These are phyloP conservation scores for Melampsora americana DNA, from an alignment of 1,284 basidiomycete genomes.

Conservation along the genomic window DNA sequence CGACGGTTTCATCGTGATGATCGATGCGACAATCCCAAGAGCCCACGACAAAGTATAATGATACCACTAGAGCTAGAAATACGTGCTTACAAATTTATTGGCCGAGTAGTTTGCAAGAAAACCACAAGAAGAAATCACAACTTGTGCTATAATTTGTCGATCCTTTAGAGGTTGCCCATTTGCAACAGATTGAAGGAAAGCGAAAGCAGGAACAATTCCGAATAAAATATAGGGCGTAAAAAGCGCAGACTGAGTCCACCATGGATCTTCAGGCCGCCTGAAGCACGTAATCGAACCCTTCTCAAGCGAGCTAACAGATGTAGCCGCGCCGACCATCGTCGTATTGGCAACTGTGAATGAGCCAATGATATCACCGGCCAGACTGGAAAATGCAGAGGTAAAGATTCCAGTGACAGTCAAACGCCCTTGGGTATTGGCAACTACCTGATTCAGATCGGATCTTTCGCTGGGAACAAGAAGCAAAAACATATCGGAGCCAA, in stretches of 20 bases:
- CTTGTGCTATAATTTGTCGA: constrained; percentile 73
- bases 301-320: constrained; percentile 44
- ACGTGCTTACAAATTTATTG: constrained; percentile 42
- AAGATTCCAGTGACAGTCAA: background rate
- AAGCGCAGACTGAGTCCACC: constrained; percentile 66
- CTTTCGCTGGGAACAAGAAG: constrained; percentile 68
- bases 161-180: constrained; percentile 72
- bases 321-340: constrained; percentile 55
- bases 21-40: background rate
- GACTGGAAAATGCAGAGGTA: background rate
- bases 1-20: too few species aligned
- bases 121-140: constrained; percentile 73
- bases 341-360: constrained; percentile 61
- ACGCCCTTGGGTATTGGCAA: background rate
- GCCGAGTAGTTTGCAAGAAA: constrained; percentile 60
- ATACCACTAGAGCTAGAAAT: too few species aligned
- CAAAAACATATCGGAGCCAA: constrained; percentile 78
- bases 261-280: constrained; percentile 64
- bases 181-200: constrained; percentile 66
- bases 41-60: background rate
- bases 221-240: constrained; percentile 73
- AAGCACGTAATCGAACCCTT: constrained; percentile 61
- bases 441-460: constrained; percentile 48
- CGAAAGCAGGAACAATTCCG: constrained; percentile 74
- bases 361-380: background rate